phyloP scores from a whole-genome alignment of 2,329 filamentous ascomycete genomes.

The Cladosporium sp. region DNA sequence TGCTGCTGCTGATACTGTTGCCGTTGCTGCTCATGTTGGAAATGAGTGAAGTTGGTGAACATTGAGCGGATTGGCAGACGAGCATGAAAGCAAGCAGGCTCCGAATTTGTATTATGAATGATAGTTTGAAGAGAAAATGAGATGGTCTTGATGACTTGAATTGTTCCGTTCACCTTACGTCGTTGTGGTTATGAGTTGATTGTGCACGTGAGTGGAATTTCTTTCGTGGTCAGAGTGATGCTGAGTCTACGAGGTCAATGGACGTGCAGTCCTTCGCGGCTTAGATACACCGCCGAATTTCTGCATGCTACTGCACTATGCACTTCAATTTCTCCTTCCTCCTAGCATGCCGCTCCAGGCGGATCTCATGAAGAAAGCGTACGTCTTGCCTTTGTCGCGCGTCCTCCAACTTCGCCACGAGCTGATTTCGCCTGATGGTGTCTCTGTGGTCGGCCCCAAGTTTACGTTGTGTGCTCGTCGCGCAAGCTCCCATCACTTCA shows the following conservation, averaged over 20 bases:
- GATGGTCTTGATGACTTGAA: background rate
- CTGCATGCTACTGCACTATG: too few relatives aligned
- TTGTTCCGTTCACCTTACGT: background rate
- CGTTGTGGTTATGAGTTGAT: background rate
- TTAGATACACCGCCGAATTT: too few relatives aligned
- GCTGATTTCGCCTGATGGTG: background rate
- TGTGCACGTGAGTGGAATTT: background rate
- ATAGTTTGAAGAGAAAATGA: background rate
- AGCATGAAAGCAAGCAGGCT: background rate
- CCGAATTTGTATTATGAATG: slow-evolving; percentile 5
- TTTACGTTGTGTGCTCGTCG: background rate
- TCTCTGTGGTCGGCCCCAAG: background rate
- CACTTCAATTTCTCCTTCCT: too few relatives aligned
- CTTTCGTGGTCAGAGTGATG: background rate
- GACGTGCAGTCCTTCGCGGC: too few relatives aligned
- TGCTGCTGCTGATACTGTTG: background rate
- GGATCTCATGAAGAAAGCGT: too few relatives aligned
- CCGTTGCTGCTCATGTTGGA: background rate
- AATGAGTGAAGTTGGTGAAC: background rate
- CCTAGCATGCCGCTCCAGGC: too few relatives aligned
- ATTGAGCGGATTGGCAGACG: background rate
- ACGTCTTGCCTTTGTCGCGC: too few relatives aligned
- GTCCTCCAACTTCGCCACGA: background rate
- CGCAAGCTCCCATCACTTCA: background rate
- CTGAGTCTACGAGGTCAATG: background rate